Evolutionary conservation across 2,329 filamentous ascomycete species (phyloP).

Genomic region (Rutstroemia sydowiana): DNA sequence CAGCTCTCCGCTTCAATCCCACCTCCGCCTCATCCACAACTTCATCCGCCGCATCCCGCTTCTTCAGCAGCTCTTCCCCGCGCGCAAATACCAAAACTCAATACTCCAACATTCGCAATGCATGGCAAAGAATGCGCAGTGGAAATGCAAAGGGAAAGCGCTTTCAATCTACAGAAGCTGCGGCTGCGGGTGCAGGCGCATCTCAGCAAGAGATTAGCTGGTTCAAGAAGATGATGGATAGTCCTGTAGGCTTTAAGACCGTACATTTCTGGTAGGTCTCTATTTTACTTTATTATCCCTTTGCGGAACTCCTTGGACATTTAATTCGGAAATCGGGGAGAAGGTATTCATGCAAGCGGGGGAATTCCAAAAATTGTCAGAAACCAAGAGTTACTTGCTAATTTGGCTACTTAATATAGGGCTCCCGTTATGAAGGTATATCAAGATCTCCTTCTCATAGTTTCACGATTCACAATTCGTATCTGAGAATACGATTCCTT

Average conservation of each 20-base stretch:
- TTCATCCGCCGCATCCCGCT: conserved; percentile 29
- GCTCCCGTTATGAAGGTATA: conserved; percentile 84
- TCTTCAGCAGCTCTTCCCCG: conserved; percentile 41
- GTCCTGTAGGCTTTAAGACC: conserved; percentile 77
- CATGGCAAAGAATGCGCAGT: conserved; percentile 3
- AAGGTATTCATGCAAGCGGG: no score
- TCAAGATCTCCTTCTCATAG: not conserved
- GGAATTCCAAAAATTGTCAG: no score
- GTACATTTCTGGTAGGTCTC: conserved; percentile 86
- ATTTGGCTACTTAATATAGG: no score
- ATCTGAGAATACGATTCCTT: no score
- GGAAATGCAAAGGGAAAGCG: conserved; percentile 43
- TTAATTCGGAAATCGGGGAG: no score
- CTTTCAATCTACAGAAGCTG: conserved; percentile 49
- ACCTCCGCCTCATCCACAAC: not conserved
- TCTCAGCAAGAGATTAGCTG: conserved; percentile 38
- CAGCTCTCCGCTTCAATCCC: conserved; percentile 4
- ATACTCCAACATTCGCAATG: conserved; percentile 17
- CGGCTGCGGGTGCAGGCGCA: conserved; percentile 40
- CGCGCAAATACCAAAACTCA: no score
- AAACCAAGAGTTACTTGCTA: not conserved
- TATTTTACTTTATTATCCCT: not conserved
- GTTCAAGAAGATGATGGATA: conserved; percentile 78
- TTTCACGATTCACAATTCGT: no score
- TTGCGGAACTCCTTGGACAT: no score